These are phyloP conservation scores for Juncus inflexus DNA, from an alignment of 176 grass and related monocot species.

Conservation along the genomic window DNA sequence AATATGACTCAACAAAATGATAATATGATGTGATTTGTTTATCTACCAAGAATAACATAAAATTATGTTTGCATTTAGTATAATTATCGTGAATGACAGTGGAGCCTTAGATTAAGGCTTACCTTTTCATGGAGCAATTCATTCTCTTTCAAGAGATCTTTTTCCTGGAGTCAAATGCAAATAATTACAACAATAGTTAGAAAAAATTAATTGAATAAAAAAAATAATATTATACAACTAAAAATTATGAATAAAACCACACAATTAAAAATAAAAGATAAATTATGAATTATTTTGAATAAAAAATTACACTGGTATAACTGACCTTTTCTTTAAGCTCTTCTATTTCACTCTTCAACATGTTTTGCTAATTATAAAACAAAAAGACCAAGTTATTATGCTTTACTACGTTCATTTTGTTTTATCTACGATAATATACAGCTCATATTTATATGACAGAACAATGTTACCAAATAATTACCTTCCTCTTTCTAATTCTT, in stretches of 20 bases:
- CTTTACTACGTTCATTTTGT: neutral
- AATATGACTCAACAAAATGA: no score
- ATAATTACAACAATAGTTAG: neutral
- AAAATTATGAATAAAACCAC: neutral
- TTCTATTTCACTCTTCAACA: conserved; percentile 1
- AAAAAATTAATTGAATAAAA: neutral
- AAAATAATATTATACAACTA: no score
- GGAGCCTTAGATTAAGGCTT: no score
- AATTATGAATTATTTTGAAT: no score
- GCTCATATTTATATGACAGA: neutral
- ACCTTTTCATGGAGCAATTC: conserved; percentile 10
- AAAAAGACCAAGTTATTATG: neutral
- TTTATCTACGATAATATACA: neutral
- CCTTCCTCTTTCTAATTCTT: conserved; percentile 25
- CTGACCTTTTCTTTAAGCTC: conserved; percentile 24
- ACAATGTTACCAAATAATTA: neutral
- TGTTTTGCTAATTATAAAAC: neutral
- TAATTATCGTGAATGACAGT: no score
- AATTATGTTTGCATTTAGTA: no score
- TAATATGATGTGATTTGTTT: no score
- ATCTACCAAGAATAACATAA: no score
- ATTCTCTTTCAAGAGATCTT: conserved; percentile 24
- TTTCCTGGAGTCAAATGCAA: conserved; percentile 7
- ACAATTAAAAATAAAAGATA: neutral
- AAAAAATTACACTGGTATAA: no score